Conservation (phyloP, 768 basidiomycete species). For the Termitomyces bulborhizus region DNA sequence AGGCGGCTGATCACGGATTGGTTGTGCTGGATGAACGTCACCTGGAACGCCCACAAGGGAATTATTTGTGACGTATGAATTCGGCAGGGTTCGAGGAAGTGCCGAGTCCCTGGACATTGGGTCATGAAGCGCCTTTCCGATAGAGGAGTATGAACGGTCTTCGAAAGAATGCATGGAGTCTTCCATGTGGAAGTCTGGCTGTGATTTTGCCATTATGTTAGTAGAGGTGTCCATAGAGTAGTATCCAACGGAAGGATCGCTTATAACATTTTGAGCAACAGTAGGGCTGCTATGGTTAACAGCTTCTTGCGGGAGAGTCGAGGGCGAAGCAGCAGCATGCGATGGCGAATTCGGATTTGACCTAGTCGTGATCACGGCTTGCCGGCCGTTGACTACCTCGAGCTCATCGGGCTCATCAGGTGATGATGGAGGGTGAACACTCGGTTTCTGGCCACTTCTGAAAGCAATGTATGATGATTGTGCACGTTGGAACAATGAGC, state of each 20-base stretch:
- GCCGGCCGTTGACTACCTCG: slow-evolving; percentile 29
- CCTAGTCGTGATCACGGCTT: slow-evolving; percentile 24
- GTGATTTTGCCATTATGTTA: neutral
- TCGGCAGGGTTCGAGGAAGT: neutral
- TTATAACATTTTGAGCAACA: neutral
- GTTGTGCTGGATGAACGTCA: slow-evolving; percentile 1
- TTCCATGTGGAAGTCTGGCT: slow-evolving; percentile 9
- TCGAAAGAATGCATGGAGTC: slow-evolving; percentile 7
- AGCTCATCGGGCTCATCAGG: slow-evolving; percentile 26
- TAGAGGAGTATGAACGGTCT: slow-evolving; percentile 8
- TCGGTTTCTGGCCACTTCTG: slow-evolving; percentile 17
- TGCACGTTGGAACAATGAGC: slow-evolving; percentile 31
- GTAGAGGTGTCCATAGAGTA: slow-evolving; percentile 17
- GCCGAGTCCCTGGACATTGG: slow-evolving; percentile 1
- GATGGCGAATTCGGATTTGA: slow-evolving; percentile 25
- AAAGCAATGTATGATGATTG: slow-evolving; percentile 22
- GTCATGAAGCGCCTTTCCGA: slow-evolving; percentile 7
- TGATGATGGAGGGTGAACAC: neutral
- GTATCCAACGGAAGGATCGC: slow-evolving; percentile 19
- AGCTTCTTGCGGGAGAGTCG: slow-evolving; percentile 11
- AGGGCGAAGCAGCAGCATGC: slow-evolving; percentile 13
- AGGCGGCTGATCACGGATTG: neutral
- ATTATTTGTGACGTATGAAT: slow-evolving; percentile 3
- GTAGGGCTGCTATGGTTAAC: slow-evolving; percentile 14
- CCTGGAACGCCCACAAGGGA: neutral